Base-by-base conservation (phyloP, 2,329 filamentous ascomycete genomes). In the Saccharata proteae region DNA sequence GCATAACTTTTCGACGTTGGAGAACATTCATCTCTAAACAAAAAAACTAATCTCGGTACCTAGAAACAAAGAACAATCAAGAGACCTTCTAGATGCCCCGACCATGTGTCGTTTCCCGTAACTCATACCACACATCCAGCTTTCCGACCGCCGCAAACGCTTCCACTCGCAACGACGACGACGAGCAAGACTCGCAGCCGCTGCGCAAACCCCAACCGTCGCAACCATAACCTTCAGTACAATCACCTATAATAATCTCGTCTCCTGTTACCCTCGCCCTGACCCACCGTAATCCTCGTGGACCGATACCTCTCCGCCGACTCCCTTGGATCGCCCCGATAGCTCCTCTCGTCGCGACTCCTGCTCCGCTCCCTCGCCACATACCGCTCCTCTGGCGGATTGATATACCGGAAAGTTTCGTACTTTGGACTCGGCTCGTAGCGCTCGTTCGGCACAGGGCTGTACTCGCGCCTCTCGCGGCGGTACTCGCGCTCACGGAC, bases 331-430 rank as follows among this genome's bases (percentile, higher is more conserved):
- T 45, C 40, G 7, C 30, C 45, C 14, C 34, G 24, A 20, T 44
- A 43, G 19, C 20, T 22, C 20, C n/a, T n/a, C n/a, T n/a, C n/a
- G n/a, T 47, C 48, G 6, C 51, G 38, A 36, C 45, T 52, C 34
- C 43, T 38, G 29, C 52, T 54, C 34, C 49, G 45, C 12, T 43
- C 41, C 26, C 46, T 37, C 30, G 19, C 18, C 26, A 20, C 28
- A 39, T 49, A 39, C 47, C 48, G 25, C 41, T 48, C 30, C 32
- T 46, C 41, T 28, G 51, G 49, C 25, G 53, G 49, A 42, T 64
- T 57, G 5, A 65, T 55, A 39, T 66, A 65, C 24, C 61, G 47
- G 38, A 58, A 65, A 21, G 57, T 58, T 38, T 64, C 61, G 40
- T 62, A 64, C 13, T 56, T 51, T 15, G 51, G 49, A 24, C 41